Base-by-base conservation (phyloP, 139 green algal species). In the Closterium sp. region DNA sequence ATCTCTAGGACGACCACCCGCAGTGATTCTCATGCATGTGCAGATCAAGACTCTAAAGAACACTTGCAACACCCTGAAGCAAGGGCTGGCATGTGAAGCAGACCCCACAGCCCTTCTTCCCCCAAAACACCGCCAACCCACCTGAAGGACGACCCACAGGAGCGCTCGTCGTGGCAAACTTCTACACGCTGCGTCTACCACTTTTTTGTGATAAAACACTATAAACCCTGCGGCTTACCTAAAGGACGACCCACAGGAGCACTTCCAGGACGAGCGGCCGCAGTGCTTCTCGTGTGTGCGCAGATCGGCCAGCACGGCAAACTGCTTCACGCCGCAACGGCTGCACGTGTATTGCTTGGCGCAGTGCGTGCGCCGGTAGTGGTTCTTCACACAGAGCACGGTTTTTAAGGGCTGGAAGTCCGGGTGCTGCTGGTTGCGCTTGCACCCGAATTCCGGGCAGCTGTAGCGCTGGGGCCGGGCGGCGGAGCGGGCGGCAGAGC, bases 241-340 rank as follows among this genome's bases (percentile, higher is more conserved):
- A 23, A 86, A 86, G 30, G 83, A 86, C n/a, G 84, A 91, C 3
- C 84, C 84, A 81, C 89, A 92, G n/a, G 81, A 84, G 89, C 89
- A 92, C 84, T 69, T 35, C 89, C 89, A 92, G 43, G 76, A 34
- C n/a, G 43, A 25, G 9, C 30, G n/a, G 30, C 89, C 89, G 31
- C 89, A 92, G 84, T 92, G 89, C 89, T 92, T 92, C 89, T 92
- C 89, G 35, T 92, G 89, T 0, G 89, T 92, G 84, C 89, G 89
- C n/a, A 92, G 84, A 35, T 92, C 89, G n/a, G 89, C 89, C 83
- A 92, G 84, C 5, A 92, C 83, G 21, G 84, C 36, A 76, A 92
- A 92, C 83, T 90, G 90, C 89, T 92, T 92, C 84, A n/a, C 55
- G 3, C 84, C 30, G 84, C 89, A 92, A 35, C 89, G 89, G 16